Base-by-base conservation (phyloP, 768 basidiomycete genomes). In the Auriscalpium vulgare region DNA sequence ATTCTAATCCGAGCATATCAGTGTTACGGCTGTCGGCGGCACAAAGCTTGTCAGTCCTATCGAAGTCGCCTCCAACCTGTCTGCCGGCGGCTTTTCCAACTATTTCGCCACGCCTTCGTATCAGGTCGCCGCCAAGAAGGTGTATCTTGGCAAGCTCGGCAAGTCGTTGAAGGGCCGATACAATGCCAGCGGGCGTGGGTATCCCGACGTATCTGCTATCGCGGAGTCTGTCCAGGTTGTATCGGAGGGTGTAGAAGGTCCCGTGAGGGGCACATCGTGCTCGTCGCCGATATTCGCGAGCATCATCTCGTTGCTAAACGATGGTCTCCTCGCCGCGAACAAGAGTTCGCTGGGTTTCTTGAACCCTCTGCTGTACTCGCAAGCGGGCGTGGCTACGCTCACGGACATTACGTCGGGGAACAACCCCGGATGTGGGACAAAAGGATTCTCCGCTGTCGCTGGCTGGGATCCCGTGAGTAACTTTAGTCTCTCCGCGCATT, bases 11-110 rank as follows among this genome's bases (percentile, higher is more conserved):
- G 7, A 29, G 4, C 10, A 13, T 17, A 13, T 48, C 37, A 69
- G 65, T 56, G 50, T 67, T 38, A 67, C 66, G 29, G 58, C 66
- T n/a, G 65, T 67, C 21, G 67, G 67, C 16, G 61, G 59, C 14
- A 68, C 67, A 8, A 63, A 29, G 29, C 29, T 29, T 29, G 29
- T 59, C 6, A 56, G 62, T 40, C 49, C 19, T 55, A 65, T 66
- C 35, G 67, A 68, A 55, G 59, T 56, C 6, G 64, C 60, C 8
- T 59, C 55, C 13, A 36, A 16, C 50, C 9, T 51, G 14, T 51
- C 50, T 13, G 35, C 29, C 36, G 50, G 50, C 50, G 50, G 50
- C 10, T 16, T 63, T 58, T 49, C 59, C 59, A 14, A 29, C 43
- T n/a, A 61, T 58, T 63, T 60, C 51, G 35, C 52, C 8, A 36